Conservation (phyloP, 2,329 filamentous ascomycete species). For the Elsinoe fawcettii region DNA sequence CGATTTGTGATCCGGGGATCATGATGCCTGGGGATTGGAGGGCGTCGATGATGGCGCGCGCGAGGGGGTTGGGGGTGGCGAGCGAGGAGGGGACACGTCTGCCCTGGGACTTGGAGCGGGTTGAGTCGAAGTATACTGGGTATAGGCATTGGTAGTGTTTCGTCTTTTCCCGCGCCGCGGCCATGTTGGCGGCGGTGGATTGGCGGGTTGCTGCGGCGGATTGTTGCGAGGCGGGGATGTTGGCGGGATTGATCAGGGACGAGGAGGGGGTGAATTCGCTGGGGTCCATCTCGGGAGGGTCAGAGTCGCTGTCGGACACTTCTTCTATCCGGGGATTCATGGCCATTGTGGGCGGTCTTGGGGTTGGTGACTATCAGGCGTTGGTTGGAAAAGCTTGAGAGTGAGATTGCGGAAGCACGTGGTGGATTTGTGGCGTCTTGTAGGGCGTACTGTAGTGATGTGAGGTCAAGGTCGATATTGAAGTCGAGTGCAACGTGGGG, state of each 20-base stretch:
- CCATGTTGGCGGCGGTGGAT: conserved; percentile 24
- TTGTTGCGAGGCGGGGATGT: conserved; percentile 23
- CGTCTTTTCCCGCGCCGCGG: conserved; percentile 48
- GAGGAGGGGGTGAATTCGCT: conserved; percentile 38
- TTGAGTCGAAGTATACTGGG: conserved; percentile 86
- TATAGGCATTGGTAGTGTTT: conserved; percentile 84
- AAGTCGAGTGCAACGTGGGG: background rate
- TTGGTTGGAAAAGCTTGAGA: too few relatives aligned
- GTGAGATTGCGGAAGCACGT: too few relatives aligned
- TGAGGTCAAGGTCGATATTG: background rate
- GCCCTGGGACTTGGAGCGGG: conserved; percentile 66
- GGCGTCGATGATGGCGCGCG: conserved; percentile 82
- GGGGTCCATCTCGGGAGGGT: conserved; percentile 78
- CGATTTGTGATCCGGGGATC: conserved; percentile 52
- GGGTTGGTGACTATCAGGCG: background rate
- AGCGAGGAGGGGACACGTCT: conserved; percentile 65
- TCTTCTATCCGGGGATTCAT: conserved; percentile 81
- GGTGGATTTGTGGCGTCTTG: background rate
- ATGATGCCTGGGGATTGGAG: conserved; percentile 54
- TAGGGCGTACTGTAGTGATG: background rate
- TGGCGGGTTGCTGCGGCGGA: conserved; percentile 22
- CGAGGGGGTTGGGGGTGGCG: conserved; percentile 77
- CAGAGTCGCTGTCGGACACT: conserved; percentile 66
- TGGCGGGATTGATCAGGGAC: conserved; percentile 20
- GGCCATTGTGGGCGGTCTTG: conserved; percentile 53